phyloP scores from a whole-genome alignment of 2,329 filamentous ascomycete species.

The Stromatinia cepivora region DNA sequence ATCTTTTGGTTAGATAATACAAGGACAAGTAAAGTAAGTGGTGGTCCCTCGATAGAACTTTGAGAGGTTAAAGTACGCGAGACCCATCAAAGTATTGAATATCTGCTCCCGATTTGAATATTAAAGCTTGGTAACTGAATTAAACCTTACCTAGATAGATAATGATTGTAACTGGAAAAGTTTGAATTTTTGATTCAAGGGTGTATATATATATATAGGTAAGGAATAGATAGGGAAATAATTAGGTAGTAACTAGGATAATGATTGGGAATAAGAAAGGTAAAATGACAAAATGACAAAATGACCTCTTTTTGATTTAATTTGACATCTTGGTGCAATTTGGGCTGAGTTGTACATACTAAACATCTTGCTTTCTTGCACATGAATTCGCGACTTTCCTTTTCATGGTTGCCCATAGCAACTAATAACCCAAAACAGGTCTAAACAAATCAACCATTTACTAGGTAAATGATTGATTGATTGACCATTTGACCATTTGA shows the following conservation, averaged over 20 bases:
- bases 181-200: neutral
- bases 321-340: neutral
- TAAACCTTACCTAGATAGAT: too few species aligned
- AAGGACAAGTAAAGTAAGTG: too few species aligned
- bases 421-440: neutral
- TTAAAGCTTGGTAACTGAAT: neutral
- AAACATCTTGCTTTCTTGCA: too few species aligned
- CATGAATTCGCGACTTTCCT: constrained; percentile 10
- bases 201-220: too few species aligned
- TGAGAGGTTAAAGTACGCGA: neutral
- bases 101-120: neutral
- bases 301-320: neutral
- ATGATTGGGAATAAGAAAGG: neutral
- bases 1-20: constrained; percentile 15
- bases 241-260: neutral
- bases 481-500: constrained; percentile 1
- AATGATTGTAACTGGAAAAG: neutral
- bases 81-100: constrained; percentile 1
- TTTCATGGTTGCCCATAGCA: constrained; percentile 6
- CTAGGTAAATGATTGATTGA: neutral
- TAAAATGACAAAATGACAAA: neutral
- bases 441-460: constrained; percentile 7
- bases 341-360: too few species aligned
- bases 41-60: neutral
- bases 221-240: neutral